A percentile compares a stretch with the other conserved stretches of the same genome.
These are phyloP conservation scores for Claviceps pazoutovae DNA, from an alignment of 2,329 filamentous ascomycete genomes.

Conservation along the genomic window DNA sequence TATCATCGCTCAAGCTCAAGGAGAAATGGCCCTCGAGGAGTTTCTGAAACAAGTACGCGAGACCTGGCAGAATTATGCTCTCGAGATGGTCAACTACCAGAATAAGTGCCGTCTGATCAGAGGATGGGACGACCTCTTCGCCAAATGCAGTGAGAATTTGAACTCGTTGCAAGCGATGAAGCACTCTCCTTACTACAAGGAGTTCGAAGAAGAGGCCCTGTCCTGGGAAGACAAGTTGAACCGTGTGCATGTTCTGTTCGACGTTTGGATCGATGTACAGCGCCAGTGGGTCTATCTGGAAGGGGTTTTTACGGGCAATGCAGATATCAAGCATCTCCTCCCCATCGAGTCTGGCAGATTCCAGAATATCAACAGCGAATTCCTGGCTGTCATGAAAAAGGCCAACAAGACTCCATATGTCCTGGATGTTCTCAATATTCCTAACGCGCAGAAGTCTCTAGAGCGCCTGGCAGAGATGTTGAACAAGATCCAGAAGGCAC, in stretches of 20 bases:
- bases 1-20: slow-evolving; percentile 89
- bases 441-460: slow-evolving; percentile 87
- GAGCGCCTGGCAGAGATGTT: slow-evolving; percentile 92
- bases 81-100: slow-evolving; percentile 94
- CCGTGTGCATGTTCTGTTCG: slow-evolving; percentile 90
- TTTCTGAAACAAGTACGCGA: slow-evolving; percentile 94
- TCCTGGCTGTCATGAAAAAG: slow-evolving; percentile 98
- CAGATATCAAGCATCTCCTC: slow-evolving; percentile 94
- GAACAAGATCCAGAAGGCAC: slow-evolving; percentile 97
- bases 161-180: slow-evolving; percentile 98
- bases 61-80: slow-evolving; percentile 86
- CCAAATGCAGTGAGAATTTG: slow-evolving; percentile 94
- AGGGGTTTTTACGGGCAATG: slow-evolving; percentile 96
- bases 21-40: slow-evolving; percentile 95
- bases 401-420: slow-evolving; percentile 94
- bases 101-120: slow-evolving; percentile 95
- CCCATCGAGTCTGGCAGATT: slow-evolving; percentile 95
- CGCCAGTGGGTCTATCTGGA: slow-evolving; percentile 99
- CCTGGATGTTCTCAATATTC: slow-evolving; percentile 88
- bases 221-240: slow-evolving; percentile 98
- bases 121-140: slow-evolving; percentile 95
- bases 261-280: slow-evolving; percentile 99
- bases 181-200: slow-evolving; percentile 97
- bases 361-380: slow-evolving; percentile 98
- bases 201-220: slow-evolving; percentile 94